Base-by-base conservation (phyloP, 371 early-diverging fungal species). In the Modicella reniformis region DNA sequence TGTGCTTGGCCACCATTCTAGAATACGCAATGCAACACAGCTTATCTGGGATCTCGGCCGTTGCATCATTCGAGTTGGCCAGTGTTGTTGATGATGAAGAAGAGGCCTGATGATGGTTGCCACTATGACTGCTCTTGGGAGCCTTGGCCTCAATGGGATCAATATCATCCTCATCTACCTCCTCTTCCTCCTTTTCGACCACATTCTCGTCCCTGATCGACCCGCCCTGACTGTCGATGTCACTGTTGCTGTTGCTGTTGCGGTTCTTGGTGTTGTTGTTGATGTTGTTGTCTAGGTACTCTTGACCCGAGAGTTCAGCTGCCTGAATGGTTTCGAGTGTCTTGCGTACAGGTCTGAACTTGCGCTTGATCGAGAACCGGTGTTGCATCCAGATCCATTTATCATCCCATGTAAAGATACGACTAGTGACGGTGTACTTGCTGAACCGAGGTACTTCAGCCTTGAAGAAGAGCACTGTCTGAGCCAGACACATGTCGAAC, bases 361-460 rank as follows among this genome's bases (percentile, higher is more conserved):
- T 77, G 26, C 79, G 67, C 37, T 77, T 77, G 64, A 77, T 65
- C 34, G 79, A 77, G 56, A 77, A 77, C 21, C 79, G 65, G 41
- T 68, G 68, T 26, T 72, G 72, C 62, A 72, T 65, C 79, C 79
- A 77, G 61, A 77, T 72, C 88, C 88, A 89, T 58, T 89, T 88
- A 25, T 86, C 80, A 50, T 84, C 84, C 87, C 88, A 89, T 7
- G 87, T 82, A 66, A 82, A 85, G 54, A 89, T 63, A 6, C 89
- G 85, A 29, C 82, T 81, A 30, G 87, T 81, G 49, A 87, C 80
- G 1, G 83, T 84, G 54, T 85, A 88, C 54, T 80, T 81, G 49
- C 75, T 74, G 37, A 87, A 79, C 15, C 85, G 81, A 7, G 85
- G 83, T 1, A 88, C 87, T 53, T 88, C 89, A 3, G 84, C 83